phyloP scores from a whole-genome alignment of 768 basidiomycete species.

The Rhodotorula graminis region DNA sequence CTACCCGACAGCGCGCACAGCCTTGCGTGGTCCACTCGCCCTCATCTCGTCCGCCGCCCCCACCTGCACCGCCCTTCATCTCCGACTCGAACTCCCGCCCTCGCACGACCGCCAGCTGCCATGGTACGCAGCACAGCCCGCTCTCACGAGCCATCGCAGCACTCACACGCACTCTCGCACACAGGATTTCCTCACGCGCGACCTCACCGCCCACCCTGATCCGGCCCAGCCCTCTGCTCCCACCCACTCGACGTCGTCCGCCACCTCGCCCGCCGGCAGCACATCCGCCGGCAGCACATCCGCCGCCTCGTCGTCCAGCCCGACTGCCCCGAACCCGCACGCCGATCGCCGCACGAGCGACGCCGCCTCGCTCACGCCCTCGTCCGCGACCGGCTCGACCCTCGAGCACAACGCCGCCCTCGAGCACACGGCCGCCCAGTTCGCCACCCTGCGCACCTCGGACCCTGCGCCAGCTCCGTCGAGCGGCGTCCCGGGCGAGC shows the following conservation, averaged over 20 bases:
- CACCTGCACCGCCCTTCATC: neutral
- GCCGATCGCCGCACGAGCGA: neutral
- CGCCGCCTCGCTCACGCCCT: neutral
- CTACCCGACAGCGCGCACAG: neutral
- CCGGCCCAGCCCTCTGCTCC: neutral
- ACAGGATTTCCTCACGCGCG: constrained; percentile 24
- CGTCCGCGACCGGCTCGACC: neutral
- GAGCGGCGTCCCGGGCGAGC: neutral
- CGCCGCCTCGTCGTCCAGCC: neutral
- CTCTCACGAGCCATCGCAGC: too few relatives aligned
- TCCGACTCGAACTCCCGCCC: neutral
- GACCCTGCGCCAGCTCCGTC: neutral
- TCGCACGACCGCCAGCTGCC: neutral
- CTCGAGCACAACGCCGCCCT: neutral
- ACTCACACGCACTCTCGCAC: fast-evolving
- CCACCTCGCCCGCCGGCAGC: too few relatives aligned
- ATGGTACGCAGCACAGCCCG: neutral
- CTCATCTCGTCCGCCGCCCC: neutral
- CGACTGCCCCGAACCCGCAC: neutral
- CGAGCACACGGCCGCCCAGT: neutral
- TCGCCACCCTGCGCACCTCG: neutral
- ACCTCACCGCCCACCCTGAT: neutral
- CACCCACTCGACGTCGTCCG: neutral
- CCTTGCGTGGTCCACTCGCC: neutral
- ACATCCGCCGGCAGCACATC: too few relatives aligned